Evolutionary conservation across 169 alveolate genomes (phyloP), one percentile per base, ranked within the genome.

Genomic region (Cryptosporidium muris): DNA sequence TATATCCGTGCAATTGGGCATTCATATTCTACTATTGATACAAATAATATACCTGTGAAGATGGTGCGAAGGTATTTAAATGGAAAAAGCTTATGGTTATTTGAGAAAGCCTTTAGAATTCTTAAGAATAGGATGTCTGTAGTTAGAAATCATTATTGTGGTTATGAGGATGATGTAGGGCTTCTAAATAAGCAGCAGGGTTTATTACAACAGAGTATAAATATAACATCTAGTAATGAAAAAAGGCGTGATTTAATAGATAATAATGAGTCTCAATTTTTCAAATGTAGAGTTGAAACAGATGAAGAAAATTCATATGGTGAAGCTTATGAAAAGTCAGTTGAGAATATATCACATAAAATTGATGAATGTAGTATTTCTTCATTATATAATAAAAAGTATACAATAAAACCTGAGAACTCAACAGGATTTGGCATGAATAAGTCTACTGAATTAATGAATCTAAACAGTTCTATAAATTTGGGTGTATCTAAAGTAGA

Each of bases 101-200:
- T 74, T 58, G 85, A 74, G 37, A 74, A 74, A 25, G 85, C 85
- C 1, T 74, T 74, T 45, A 53, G 60, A 9, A 74, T 68, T 40
- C 63, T 74, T 2, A 74, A 74, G 16, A 68, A 74, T 2, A 74
- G 34, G 36, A 74, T 54, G 9, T 42, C 58, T 14, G 48, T 63
- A 6, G 7, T 40, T n/a, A 74, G 49, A 74, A 45, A 58, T 12
- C 85, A 74, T 64, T 74, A 58, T 74, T 74, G 85, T 54, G 85
- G 85, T 11, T 74, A 58, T 25, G 85, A 42, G 1, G 48, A 62
- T 47, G 40, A 38, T 53, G 38, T 1, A 16, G 60, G 36, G 9
- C 14, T 47, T 12, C 14, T 40, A 47, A 56, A 37, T 40, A 47
- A 64, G 6, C 5, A 64, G 6, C 5, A 16, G 63, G 1, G 9